These are phyloP conservation scores for Corniculantispora saksenae DNA, from an alignment of 2,329 filamentous ascomycete genomes.

Conservation along the genomic window DNA sequence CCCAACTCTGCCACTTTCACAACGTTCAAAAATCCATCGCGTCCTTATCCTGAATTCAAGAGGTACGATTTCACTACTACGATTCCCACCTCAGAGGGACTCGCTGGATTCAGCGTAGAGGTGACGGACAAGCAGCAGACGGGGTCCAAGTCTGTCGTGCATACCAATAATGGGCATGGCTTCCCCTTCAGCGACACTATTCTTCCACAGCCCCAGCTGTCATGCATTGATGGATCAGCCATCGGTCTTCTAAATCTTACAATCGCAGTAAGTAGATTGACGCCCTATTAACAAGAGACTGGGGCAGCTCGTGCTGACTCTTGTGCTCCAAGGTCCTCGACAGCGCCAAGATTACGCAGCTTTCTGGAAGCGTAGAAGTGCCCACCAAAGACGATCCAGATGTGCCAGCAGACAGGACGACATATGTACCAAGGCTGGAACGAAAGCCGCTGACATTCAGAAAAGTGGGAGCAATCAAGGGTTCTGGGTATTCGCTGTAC, in stretches of 20 bases:
- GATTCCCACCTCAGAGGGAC: conserved; percentile 17
- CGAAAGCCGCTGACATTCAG: background rate
- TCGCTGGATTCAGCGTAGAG: conserved; percentile 29
- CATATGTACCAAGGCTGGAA: background rate
- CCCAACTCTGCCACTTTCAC: background rate
- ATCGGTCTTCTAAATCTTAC: background rate
- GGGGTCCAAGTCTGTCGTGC: background rate
- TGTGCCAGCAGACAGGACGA: background rate
- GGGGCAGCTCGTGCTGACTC: background rate
- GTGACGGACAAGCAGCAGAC: conserved; percentile 20
- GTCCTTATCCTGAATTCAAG: background rate
- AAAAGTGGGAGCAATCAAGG: background rate
- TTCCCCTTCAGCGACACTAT: background rate
- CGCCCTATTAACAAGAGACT: background rate
- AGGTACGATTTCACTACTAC: background rate
- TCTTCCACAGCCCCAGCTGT: background rate
- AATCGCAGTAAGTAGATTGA: background rate
- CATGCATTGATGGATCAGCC: background rate
- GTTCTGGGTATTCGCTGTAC: background rate
- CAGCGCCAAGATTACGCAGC: background rate
- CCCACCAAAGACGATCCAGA: background rate
- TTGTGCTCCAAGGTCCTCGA: background rate
- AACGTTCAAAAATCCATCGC: background rate
- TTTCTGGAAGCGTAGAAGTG: background rate
- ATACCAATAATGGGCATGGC: background rate